Base-by-base conservation (phyloP, 768 basidiomycete species). In the Lyophyllum decastes region DNA sequence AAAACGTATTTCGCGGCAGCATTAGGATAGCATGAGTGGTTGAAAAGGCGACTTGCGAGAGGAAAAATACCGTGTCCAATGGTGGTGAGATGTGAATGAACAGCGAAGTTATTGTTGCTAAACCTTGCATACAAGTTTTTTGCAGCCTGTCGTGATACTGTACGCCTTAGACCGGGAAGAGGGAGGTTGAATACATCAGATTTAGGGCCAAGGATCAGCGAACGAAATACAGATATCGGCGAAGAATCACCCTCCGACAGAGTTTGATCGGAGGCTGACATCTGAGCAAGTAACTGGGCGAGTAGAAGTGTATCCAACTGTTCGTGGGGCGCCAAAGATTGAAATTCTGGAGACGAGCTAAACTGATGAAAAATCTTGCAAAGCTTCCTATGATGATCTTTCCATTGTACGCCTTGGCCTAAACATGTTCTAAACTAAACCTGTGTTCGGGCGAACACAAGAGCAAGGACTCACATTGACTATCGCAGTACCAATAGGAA, bases 11-110 rank as follows among this genome's bases (percentile, higher is more conserved):
- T 87, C 30, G 83, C 76, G 24, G 81, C 82, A 16, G 88, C 88
- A 61, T 90, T 92, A 1, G 92, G 90, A 17, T 80, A 63, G 69
- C 92, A 94, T 4, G 89, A 90, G 65, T 94, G 92, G 66, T 94
- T 94, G 74, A 93, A 91, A 12, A 84, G 67, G n/a, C 90, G 79
- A 65, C 92, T 93, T 1, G 92, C 87, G 10, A 83, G 69, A 8
- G 92, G 90, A 59, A 90, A 92, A 35, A 91, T 76, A 0, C 89
- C 92, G 72, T 92, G 87, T 0, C 83, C 92, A 64, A 87, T 75
- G 1, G 87, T 80, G 16, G 73, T 82, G 40, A 92, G 73, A 74
- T 91, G 88, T 2, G 86, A 88, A 64, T 91, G 88, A 22, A 93
- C 73, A 10, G 85, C 78, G 68, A 92, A 93, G 64, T 94, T 92